A percentile compares a stretch with the other conserved stretches of the same genome.
These are phyloP conservation scores for Citropsis articulata DNA, from an alignment of 345 rosid species.

Conservation along the genomic window DNA sequence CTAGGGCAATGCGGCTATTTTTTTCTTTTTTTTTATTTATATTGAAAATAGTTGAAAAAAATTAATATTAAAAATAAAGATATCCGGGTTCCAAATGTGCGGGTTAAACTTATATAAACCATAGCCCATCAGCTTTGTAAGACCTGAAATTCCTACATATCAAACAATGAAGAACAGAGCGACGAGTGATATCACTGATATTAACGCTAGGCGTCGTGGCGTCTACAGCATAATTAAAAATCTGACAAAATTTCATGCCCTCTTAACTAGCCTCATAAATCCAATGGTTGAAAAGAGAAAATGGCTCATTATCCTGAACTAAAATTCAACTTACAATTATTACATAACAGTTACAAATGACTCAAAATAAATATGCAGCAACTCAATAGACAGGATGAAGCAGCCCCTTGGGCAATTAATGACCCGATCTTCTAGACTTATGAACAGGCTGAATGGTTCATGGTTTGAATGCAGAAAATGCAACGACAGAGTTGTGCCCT, in stretches of 20 bases:
- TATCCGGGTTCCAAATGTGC: no score
- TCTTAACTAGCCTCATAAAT: not conserved
- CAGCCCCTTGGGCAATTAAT: conserved; percentile 3
- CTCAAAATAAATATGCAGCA: conserved; percentile 19
- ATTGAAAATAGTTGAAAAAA: no score
- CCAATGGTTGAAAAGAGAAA: not conserved
- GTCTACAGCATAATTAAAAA: not conserved
- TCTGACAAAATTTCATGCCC: conserved; percentile 9
- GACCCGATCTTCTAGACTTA: conserved; percentile 3
- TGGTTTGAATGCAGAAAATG: conserved; percentile 84
- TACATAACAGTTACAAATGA: conserved; percentile 12
- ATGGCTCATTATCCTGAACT: not conserved
- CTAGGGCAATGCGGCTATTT: no score
- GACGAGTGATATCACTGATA: not conserved
- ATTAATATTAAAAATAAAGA: no score
- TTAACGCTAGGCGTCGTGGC: not conserved
- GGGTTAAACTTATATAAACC: no score
- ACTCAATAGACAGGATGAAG: conserved; percentile 18
- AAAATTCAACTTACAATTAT: conserved; percentile 14
- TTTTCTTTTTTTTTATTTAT: no score
- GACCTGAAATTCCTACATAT: not conserved
- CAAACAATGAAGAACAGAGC: not conserved
- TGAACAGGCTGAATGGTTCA: conserved; percentile 33
- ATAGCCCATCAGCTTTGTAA: not conserved
- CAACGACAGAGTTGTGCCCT: conserved; percentile 98